Evolutionary conservation across 2,329 filamentous ascomycete genomes (phyloP).

Genomic region (Trichoderma endophyticum): DNA sequence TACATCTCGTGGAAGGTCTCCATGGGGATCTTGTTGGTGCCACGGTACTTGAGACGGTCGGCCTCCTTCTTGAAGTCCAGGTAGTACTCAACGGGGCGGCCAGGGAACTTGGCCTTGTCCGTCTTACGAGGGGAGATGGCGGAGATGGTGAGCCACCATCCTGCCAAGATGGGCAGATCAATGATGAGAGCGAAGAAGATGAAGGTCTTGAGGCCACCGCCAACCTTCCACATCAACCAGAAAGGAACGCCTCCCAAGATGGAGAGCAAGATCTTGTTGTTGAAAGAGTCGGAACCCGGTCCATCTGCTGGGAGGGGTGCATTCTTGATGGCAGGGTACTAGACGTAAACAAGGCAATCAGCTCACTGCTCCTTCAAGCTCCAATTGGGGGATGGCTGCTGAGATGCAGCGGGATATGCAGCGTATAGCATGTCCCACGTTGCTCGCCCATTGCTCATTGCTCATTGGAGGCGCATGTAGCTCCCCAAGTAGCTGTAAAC

Average conservation of each 20-base stretch:
- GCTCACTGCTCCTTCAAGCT: neutral
- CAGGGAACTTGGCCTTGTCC: constrained; percentile 84
- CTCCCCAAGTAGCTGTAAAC: neutral
- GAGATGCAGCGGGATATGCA: neutral
- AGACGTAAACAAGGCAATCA: neutral
- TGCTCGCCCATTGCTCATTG: neutral
- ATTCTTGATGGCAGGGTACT: constrained; percentile 77
- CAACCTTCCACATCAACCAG: constrained; percentile 81
- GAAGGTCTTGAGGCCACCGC: constrained; percentile 81
- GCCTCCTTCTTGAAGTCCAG: constrained; percentile 71
- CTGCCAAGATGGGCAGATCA: constrained; percentile 72
- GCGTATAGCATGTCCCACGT: neutral
- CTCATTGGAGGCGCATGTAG: neutral
- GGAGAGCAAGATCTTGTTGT: constrained; percentile 71
- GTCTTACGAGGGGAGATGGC: constrained; percentile 83
- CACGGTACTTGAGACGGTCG: constrained; percentile 65
- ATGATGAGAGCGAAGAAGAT: constrained; percentile 84
- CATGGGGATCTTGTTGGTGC: constrained; percentile 78
- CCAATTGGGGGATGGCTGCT: neutral
- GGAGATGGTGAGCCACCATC: constrained; percentile 80
- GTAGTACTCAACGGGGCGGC: constrained; percentile 87
- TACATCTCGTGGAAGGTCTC: constrained; percentile 98
- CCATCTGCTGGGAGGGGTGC: constrained; percentile 88
- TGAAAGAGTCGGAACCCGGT: constrained; percentile 80
- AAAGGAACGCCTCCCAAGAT: constrained; percentile 69